Base-by-base conservation (phyloP, 2,329 filamentous ascomycete species). In the Penicillium glabrum region DNA sequence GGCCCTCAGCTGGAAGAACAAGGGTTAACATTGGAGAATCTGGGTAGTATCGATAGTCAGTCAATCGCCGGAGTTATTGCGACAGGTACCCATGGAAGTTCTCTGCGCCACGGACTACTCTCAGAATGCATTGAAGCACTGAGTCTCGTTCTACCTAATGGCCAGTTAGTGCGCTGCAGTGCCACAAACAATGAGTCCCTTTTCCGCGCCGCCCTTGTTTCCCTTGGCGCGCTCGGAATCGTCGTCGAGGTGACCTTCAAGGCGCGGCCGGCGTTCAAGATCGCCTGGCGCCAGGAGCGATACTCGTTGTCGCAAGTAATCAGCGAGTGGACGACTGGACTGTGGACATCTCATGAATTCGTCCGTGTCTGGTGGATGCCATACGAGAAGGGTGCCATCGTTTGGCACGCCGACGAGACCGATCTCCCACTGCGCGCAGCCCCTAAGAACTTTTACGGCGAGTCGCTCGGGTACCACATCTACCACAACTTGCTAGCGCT, bases 311-410 rank as follows among this genome's bases (percentile, higher is more conserved):
- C 79, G 45, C 82, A 84, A 46, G 83, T 96, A 61, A 80, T 96
- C 47, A 78, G 81, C 11, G 80, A 83, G 7, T 98, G 95, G 91
- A 76, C 87, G 19, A 81, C 78, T 7, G 83, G 83, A 33, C 81
- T 98, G 14, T 98, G 95, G 93, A 90, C 85, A 1, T 83, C 86
- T 59, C 86, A 88, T 59, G 92, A 98, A 74, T 99, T 93, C 69
- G 91, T 96, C 26, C 85, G 95, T 27, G 91, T 97, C 27, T 99
- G 95, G 93, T 99, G 95, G 95, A 87, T 96, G 71, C 95, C 95
- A 0, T 96, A 98, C 77, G 91, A 90, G 70, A 86, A 91, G 54
- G 85, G 91, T 46, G 91, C 91, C 0, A 90, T 98, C 47, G 84
- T 96, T 46, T 99, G 95, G 95, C 85, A 86, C 41, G 95, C 92